Evolutionary conservation across 2,329 filamentous ascomycete genomes (phyloP).

Genomic region (Fusarium camptoceras): DNA sequence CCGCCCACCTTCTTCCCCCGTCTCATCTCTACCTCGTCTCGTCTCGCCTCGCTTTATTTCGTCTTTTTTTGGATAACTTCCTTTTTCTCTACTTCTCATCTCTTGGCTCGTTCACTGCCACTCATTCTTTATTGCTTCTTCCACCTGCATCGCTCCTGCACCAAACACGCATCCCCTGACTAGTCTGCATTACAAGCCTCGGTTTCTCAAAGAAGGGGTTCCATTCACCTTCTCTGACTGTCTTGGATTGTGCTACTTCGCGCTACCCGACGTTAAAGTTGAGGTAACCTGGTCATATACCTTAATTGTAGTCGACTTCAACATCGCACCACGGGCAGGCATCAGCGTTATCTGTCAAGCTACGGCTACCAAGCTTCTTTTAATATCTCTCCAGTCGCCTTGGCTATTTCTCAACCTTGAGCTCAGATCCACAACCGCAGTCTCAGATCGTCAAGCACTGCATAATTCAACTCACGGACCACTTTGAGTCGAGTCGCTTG

Average conservation of each 20-base stretch:
- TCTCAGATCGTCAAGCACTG: constrained; percentile 13
- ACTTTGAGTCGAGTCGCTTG: constrained; percentile 15
- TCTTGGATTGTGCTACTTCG: constrained; percentile 15
- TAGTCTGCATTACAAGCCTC: constrained; percentile 11
- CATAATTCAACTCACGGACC: constrained; percentile 25
- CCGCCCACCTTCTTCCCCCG: constrained; percentile 9
- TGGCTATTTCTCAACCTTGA: background rate
- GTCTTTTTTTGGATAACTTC: constrained; percentile 1
- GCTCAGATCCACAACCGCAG: constrained; percentile 33
- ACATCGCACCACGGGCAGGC: constrained; percentile 25
- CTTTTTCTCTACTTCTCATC: background rate
- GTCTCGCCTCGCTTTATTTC: background rate
- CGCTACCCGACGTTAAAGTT: constrained; percentile 2
- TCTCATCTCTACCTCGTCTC: background rate
- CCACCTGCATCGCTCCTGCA: background rate
- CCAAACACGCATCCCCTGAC: constrained; percentile 4
- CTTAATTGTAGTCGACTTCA: constrained; percentile 27
- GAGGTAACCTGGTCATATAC: constrained; percentile 1
- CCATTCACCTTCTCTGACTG: constrained; percentile 1
- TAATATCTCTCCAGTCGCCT: constrained; percentile 5
- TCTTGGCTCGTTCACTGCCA: constrained; percentile 24
- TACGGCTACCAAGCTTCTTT: constrained; percentile 2
- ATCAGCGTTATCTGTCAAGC: constrained; percentile 3
- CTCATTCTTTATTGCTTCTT: constrained; percentile 29
- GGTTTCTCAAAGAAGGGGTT: constrained; percentile 17